Evolutionary conservation across 2,329 filamentous ascomycete species (phyloP).

Genomic region (Colletotrichum limetticola): DNA sequence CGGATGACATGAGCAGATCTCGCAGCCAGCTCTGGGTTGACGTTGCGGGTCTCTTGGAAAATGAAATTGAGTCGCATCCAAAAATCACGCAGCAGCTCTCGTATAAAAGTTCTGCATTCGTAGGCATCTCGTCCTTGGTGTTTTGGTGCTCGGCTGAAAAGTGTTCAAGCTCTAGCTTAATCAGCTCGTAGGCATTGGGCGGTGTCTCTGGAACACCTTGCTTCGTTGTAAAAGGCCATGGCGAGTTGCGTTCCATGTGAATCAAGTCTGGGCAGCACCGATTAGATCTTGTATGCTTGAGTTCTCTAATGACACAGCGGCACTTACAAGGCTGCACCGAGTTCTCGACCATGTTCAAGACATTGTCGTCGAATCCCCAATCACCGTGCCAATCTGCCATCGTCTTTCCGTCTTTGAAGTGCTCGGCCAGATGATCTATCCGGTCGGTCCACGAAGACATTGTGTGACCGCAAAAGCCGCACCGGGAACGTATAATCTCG

Average conservation of each 20-base stretch:
- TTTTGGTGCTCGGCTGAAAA: slow-evolving; percentile 13
- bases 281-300: background rate
- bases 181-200: slow-evolving; percentile 27
- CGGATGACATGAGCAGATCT: slow-evolving; percentile 37
- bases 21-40: slow-evolving; percentile 40
- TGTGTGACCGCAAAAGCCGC: slow-evolving; percentile 49
- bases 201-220: slow-evolving; percentile 34
- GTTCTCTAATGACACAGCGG: background rate
- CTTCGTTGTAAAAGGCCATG: slow-evolving; percentile 44
- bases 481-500: slow-evolving; percentile 40
- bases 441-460: slow-evolving; percentile 48
- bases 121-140: slow-evolving; percentile 1
- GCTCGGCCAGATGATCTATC: slow-evolving; percentile 50
- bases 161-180: slow-evolving; percentile 27
- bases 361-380: slow-evolving; percentile 49
- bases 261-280: slow-evolving; percentile 44
- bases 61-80: slow-evolving; percentile 31
- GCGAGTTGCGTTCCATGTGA: slow-evolving; percentile 48
- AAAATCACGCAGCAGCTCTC: slow-evolving; percentile 37
- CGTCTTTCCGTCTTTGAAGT: slow-evolving; percentile 50
- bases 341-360: slow-evolving; percentile 50
- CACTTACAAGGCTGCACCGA: slow-evolving; percentile 48
- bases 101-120: slow-evolving; percentile 25
- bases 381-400: slow-evolving; percentile 55
- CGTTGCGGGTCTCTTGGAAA: slow-evolving; percentile 31